Conservation (phyloP, 345 rosid species). For the Kernera saxatilis region DNA sequence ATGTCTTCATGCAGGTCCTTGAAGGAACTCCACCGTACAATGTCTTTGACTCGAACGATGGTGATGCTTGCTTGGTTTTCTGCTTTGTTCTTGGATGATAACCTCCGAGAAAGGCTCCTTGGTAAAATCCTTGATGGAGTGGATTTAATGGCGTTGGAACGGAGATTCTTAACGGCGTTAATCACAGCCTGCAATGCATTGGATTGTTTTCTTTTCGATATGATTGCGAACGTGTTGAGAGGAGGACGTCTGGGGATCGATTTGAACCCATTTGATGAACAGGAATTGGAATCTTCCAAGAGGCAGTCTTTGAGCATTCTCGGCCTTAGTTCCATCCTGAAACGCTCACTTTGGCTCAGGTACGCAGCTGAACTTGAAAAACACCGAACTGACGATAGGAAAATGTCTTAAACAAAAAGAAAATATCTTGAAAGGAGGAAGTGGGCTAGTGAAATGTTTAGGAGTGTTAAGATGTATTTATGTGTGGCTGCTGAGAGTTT, state of each 20-base stretch:
- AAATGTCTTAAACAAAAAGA: neutral
- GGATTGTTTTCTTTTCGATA: constrained; percentile 32
- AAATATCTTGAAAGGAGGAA: neutral
- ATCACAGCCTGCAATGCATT: constrained; percentile 50
- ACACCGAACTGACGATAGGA: neutral
- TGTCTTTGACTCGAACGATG: constrained; percentile 58
- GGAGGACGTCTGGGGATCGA: constrained; percentile 30
- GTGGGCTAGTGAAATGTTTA: constrained; percentile 11
- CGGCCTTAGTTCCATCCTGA: constrained; percentile 21
- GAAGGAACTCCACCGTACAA: constrained; percentile 80
- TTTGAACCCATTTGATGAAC: constrained; percentile 40
- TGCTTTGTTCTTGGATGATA: constrained; percentile 19
- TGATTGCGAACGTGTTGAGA: constrained; percentile 3
- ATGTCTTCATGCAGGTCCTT: constrained; percentile 49
- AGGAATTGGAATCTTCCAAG: constrained; percentile 45
- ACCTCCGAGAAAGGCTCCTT: constrained; percentile 47
- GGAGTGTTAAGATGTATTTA: constrained; percentile 19
- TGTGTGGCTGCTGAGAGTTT: constrained; percentile 22
- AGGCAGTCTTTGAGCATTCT: constrained; percentile 82
- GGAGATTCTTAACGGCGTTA: constrained; percentile 45
- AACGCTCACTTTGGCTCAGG: constrained; percentile 13
- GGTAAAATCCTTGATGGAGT: constrained; percentile 43
- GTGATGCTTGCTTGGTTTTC: constrained; percentile 1
- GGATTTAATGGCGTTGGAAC: constrained; percentile 29
- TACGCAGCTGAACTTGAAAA: neutral